Evolutionary conservation across 495 filamentous ascomycete species (phyloP).

Genomic region (Penicillium paxilli): DNA sequence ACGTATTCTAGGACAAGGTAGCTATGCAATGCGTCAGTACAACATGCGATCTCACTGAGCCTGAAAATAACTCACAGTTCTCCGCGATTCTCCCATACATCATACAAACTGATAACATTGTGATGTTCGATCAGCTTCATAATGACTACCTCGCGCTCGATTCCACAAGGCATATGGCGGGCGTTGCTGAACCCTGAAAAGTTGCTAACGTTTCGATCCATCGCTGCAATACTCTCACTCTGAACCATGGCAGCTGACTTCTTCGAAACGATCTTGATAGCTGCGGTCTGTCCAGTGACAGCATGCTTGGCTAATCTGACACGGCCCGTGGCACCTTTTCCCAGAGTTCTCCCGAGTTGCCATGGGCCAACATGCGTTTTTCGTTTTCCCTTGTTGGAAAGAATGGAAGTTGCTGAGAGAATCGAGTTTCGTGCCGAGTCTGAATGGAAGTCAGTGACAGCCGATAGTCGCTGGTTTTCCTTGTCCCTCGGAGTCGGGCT

Average conservation of each 20-base stretch:
- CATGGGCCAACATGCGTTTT: conserved; percentile 88
- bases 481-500: conserved; percentile 35
- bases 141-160: conserved; percentile 91
- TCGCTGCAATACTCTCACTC: conserved; percentile 72
- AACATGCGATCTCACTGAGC: not conserved
- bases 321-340: conserved; percentile 78
- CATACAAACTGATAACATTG: conserved; percentile 86
- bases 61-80: conserved; percentile 69
- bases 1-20: conserved; percentile 98
- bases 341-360: conserved; percentile 83
- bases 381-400: conserved; percentile 58
- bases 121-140: conserved; percentile 95
- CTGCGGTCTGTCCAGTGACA: conserved; percentile 71
- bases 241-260: conserved; percentile 67
- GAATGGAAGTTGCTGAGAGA: conserved; percentile 66
- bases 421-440: conserved; percentile 70
- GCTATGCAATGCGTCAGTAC: conserved; percentile 39
- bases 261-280: conserved; percentile 92
- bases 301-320: conserved; percentile 81
- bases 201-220: conserved; percentile 58
- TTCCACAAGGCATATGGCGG: conserved; percentile 75
- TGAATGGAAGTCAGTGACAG: conserved; percentile 49
- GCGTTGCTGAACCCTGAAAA: conserved; percentile 36
- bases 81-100: conserved; percentile 93
- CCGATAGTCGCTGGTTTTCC: conserved; percentile 56